Base-by-base conservation (phyloP, 495 filamentous ascomycete species). In the Penicillium dipodomyicola region DNA sequence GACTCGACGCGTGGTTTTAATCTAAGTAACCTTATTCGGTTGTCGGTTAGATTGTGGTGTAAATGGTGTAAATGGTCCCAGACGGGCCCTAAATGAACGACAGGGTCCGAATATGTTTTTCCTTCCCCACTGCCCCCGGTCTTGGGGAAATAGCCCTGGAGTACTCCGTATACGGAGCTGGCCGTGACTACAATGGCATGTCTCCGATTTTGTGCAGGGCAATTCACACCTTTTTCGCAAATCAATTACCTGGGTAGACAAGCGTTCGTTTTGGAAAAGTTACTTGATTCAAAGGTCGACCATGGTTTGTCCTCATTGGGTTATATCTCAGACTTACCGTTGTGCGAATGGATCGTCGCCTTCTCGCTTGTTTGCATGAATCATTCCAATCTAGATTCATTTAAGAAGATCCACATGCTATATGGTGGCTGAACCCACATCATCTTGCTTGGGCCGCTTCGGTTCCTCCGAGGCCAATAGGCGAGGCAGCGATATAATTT, bases 101-200 rank as follows among this genome's bases (percentile, higher is more conserved):
- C 30, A 35, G 32, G 12, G 14, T 35, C 33, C 7, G 0, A 8
- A 8, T 9, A 1, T 29, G 27, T 29, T 35, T 35, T 33, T 11
- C 3, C 4, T 33, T 33, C 30, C 25, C 46, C 29, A 17, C 46
- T 33, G 17, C 17, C 29, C 46, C n/a, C 17, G 27, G 27, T 29
- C 27, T 29, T 8, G 27, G 27, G 27, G 27, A 29, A 8, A 4
- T 9, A 29, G 27, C 7, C 6, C 7, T 27, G 7, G 29, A 7
- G 19, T 49, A n/a, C n/a, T n/a, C n/a, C n/a, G n/a, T n/a, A 17
- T n/a, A 29, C 7, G 27, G 27, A 29, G 27, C 27, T 29, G 29
- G 49, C 33, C 49, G 49, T 51, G 33, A 15, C 49, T 19, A 51
- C 35, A 41, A 51, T 27, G 49, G 49, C 7, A 52, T 52, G 35